phyloP scores from a whole-genome alignment of 1,284 basidiomycete species.

The Puccinia sorghi region DNA sequence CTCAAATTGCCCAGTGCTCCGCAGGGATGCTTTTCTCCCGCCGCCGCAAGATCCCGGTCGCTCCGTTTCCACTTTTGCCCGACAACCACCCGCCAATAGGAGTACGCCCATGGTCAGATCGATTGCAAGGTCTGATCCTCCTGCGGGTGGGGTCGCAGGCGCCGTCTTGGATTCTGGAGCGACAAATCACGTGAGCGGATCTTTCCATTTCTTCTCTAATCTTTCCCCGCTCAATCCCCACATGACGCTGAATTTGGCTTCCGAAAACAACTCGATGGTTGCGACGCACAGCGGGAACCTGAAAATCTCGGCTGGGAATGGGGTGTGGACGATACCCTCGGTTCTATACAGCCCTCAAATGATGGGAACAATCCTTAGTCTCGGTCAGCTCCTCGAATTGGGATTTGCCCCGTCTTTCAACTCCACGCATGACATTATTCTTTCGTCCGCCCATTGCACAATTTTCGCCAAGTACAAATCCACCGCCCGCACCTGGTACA shows the following conservation, averaged over 20 bases:
- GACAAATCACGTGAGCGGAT: background rate
- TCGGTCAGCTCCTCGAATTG: too few species aligned
- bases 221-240: background rate
- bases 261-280: background rate
- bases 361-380: too few species aligned
- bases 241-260: slow-evolving; percentile 9
- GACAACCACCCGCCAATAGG: too few species aligned
- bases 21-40: background rate
- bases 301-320: background rate
- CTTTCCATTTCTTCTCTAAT: background rate
- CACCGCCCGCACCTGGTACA: background rate
- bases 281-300: slow-evolving; percentile 10
- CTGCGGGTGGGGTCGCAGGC: background rate
- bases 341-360: too few species aligned
- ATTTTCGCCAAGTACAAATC: background rate
- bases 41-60: background rate
- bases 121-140: too few species aligned
- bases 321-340: too few species aligned
- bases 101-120: background rate
- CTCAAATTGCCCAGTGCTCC: background rate
- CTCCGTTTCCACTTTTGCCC: slow-evolving; percentile 18
- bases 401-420: background rate
- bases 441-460: background rate
- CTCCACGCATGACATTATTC: background rate
- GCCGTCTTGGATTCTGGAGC: slow-evolving; percentile 18